Evolutionary conservation across 805 yeast species (phyloP).

Genomic region (Yarrowia sp.): DNA sequence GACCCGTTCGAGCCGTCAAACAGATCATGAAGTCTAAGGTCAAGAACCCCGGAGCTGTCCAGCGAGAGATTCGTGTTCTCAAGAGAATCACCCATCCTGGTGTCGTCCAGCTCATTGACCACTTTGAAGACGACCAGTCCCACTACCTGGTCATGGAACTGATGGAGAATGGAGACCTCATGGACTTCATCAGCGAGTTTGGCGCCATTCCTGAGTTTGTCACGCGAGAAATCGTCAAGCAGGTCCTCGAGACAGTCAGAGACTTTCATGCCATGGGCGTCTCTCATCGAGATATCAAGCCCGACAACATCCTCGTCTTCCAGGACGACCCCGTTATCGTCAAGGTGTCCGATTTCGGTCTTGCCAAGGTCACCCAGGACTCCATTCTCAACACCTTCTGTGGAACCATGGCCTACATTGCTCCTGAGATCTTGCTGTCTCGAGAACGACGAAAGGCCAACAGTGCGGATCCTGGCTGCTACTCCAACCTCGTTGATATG

Average conservation of each 20-base stretch:
- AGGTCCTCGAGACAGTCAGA: conserved; percentile 79
- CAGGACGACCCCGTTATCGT: conserved; percentile 88
- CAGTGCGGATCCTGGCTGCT: conserved; percentile 52
- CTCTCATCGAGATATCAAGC: conserved; percentile 95
- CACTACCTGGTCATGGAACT: conserved; percentile 94
- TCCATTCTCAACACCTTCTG: conserved; percentile 94
- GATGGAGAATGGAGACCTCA: conserved; percentile 94
- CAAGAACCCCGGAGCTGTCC: conserved; percentile 77
- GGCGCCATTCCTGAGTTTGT: conserved; percentile 89
- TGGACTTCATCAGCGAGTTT: conserved; percentile 95
- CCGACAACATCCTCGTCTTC: conserved; percentile 91
- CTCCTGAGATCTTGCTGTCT: conserved; percentile 83
- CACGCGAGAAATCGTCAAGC: conserved; percentile 83
- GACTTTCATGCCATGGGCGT: conserved; percentile 91
- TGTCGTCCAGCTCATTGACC: conserved; percentile 81
- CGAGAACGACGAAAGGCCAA: conserved; percentile 43
- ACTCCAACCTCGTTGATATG: conserved; percentile 90
- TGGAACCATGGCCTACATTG: conserved; percentile 95
- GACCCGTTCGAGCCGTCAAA: conserved; percentile 88
- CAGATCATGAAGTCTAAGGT: conserved; percentile 84
- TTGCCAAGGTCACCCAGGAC: conserved; percentile 88
- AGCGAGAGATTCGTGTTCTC: conserved; percentile 83
- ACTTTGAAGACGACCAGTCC: conserved; percentile 80
- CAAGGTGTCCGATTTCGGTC: conserved; percentile 96
- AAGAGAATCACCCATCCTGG: conserved; percentile 81